phyloP scores from a whole-genome alignment of 495 filamentous ascomycete genomes.

The Xylaria venustula region DNA sequence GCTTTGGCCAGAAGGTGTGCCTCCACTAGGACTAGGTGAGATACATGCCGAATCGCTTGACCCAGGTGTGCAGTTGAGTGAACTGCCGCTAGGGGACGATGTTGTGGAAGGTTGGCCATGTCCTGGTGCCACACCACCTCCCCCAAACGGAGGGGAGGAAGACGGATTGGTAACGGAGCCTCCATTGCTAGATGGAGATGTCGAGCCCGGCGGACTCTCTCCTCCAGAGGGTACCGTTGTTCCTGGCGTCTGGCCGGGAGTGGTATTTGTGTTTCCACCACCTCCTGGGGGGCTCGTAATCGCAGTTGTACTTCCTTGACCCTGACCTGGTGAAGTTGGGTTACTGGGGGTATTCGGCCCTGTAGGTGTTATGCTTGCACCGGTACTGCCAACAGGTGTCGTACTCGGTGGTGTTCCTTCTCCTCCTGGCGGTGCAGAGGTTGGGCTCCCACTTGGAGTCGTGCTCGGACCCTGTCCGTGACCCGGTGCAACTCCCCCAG shows the following conservation, averaged over 20 bases:
- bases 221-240: not conserved
- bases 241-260: conserved; percentile 6
- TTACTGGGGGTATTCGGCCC: conserved; percentile 7
- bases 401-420: conserved; percentile 9
- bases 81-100: conserved; percentile 5
- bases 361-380: conserved; percentile 2
- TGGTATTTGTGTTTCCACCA: conserved; percentile 7
- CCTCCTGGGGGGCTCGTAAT: not conserved
- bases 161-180: not conserved
- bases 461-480: conserved; percentile 14
- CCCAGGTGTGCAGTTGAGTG: conserved; percentile 13
- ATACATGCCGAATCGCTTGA: conserved; percentile 18
- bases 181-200: not conserved
- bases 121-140: conserved; percentile 2
- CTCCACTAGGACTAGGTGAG: conserved; percentile 8
- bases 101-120: conserved; percentile 4
- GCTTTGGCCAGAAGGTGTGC: conserved; percentile 1
- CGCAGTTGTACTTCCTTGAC: conserved; percentile 9
- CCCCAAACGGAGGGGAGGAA: conserved; percentile 1
- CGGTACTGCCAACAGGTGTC: not conserved
- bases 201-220: not conserved
- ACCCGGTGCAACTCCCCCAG: conserved; percentile 11
- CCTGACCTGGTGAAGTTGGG: conserved; percentile 4
- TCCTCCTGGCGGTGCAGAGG: conserved; percentile 5
- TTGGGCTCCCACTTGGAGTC: conserved; percentile 9